Evolutionary conservation across 495 filamentous ascomycete genomes (phyloP), one percentile per base, ranked within the genome.

Genomic region (Penicillium parvum): DNA sequence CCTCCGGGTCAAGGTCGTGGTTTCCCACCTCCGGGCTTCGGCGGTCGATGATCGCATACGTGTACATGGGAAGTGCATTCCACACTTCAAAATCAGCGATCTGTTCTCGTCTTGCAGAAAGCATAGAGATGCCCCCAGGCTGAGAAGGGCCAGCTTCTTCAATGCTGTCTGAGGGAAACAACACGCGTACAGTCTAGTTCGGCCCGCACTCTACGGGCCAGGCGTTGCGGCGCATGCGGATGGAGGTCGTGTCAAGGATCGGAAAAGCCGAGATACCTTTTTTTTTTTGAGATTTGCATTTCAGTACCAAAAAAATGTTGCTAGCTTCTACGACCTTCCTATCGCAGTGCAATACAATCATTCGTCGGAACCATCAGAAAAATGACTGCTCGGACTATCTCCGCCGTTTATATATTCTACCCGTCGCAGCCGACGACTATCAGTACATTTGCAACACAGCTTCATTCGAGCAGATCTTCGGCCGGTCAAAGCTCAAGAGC

Each of bases 11-110:
- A 76, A 53, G 83, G 83, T 37, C 76, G 84, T 46, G 86, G 86
- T 34, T 85, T 81, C 63, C 84, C 83, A 43, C 76, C 81, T 26
- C 77, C 84, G n/a, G 87, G 88, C 16, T 92, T 90, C 48, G 81
- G 78, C 37, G 80, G 87, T 49, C 72, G 86, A 68, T 87, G 75
- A 79, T 65, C 53, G 41, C 35, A 49, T 46, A 38, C 7, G 12
- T 45, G 17, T 43, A 40, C 48, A 40, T 40, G 36, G 40, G 53
- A 56, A 47, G 40, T 37, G 37, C 47, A 50, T 57, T 45, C 32
- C 43, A 53, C 37, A 45, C 45, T 55, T 50, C 26, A 55, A 26
- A 46, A 45, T 50, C 22, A 32, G 47, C 41, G 42, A 44, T 52
- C 27, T 57, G 46, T 39, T 57, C 41, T 51, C 28, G 40, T 30